Percentiles rank a stretch among this genome's conserved stretches.
phyloP scores from a whole-genome alignment of 2,329 filamentous ascomycete genomes.

The Ilyonectria sp. region DNA sequence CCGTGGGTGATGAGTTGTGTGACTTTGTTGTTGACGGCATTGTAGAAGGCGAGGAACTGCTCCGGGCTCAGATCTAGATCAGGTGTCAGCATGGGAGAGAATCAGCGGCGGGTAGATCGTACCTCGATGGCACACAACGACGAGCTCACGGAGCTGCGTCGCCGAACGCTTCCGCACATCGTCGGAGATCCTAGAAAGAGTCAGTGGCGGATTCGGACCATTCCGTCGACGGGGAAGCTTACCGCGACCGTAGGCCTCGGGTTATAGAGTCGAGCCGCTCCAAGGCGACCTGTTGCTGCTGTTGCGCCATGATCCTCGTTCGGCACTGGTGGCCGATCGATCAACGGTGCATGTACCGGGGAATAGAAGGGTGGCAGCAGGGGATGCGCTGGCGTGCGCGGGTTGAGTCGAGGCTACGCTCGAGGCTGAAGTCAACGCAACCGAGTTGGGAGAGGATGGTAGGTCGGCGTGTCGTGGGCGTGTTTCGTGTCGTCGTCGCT shows the following conservation, averaged over 20 bases:
- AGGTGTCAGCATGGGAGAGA: constrained; percentile 34
- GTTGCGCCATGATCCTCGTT: constrained; percentile 58
- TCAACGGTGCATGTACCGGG: constrained; percentile 50
- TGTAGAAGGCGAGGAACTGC: constrained; percentile 77
- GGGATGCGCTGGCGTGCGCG: constrained; percentile 28
- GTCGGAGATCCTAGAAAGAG: constrained; percentile 56
- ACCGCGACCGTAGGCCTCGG: constrained; percentile 71
- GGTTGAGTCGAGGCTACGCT: constrained; percentile 10
- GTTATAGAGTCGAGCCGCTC: constrained; percentile 69
- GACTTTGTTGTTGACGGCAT: constrained; percentile 69
- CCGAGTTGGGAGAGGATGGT: background rate
- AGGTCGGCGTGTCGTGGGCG: constrained; percentile 18
- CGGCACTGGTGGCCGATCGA: constrained; percentile 40
- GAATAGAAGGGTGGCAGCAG: constrained; percentile 15
- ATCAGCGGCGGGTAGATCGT: constrained; percentile 24
- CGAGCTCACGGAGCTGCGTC: constrained; percentile 68
- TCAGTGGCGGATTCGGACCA: constrained; percentile 32
- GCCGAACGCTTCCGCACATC: constrained; percentile 69
- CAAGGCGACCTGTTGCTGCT: constrained; percentile 68
- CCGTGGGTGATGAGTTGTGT: constrained; percentile 84
- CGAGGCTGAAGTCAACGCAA: constrained; percentile 10
- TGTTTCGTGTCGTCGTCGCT: constrained; percentile 2
- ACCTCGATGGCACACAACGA: constrained; percentile 71
- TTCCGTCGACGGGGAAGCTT: constrained; percentile 34
- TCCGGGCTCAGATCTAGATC: constrained; percentile 81